Base-by-base conservation (phyloP, 2,329 filamentous ascomycete genomes). In the Lachnellula subtilissima region DNA sequence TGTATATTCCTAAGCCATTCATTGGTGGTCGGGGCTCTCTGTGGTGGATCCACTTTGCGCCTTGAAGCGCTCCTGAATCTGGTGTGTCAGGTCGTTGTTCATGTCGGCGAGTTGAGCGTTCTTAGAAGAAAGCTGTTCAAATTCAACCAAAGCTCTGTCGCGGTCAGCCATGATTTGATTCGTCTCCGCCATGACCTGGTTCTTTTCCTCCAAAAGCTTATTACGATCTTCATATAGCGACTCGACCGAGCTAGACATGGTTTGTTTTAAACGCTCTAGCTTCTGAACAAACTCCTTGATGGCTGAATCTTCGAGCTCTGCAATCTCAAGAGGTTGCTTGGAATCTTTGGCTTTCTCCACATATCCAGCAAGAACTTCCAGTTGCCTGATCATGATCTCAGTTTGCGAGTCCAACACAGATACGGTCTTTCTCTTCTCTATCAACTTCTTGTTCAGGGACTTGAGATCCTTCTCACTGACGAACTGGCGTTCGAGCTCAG, bases 341-440 rank as follows among this genome's bases (percentile, higher is more conserved):
- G 83, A 88, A 61, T 90, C 86, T 74, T 96, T 97, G 53, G 91
- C 91, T 52, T 84, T 84, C 69, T 93, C 88, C 19, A 97, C 85
- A 69, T 94, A 93, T 47, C 92, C 90, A 4, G 91, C 92, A 66
- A 97, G 82, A 39, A 93, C 87, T 68, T 96, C 91, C 17, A 97
- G 78, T 71, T 97, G 91, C 42, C 89, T 87, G 66, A 97, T 89
- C 74, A 96, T 93, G 71, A 97, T 92, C 73, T 97, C 93, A 50
- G 91, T 91, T 73, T 97, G 91, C 0, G 92, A 93, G 70, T 97
- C 93, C 51, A 97, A 78, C 17, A 95, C 89, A 6, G 93, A 93
- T 71, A 99, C 94, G 0, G 94, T 97, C 67, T 95, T 96, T 56
- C 94, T 83, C 76, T 97, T 97, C 73, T 97, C 92, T 37, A 89